Base-by-base conservation (phyloP, 345 rosid species). In the Camelina neglecta region DNA sequence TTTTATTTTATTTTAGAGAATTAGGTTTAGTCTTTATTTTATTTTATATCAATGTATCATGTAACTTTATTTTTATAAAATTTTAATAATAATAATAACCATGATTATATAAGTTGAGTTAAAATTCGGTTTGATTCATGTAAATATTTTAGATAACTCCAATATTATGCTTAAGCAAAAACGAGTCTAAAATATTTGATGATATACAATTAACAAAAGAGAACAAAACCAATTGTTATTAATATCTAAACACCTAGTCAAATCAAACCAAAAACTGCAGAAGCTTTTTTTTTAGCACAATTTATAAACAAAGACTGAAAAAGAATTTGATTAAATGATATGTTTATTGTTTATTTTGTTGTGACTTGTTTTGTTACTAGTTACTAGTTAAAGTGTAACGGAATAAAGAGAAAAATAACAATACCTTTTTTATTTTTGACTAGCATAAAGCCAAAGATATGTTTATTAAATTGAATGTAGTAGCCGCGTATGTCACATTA, bases 371-470 rank as follows among this genome's bases (percentile, higher is more conserved):
- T 35, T 6, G 38, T 35, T 6, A 1, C 0, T 65, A 36, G 76
- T 76, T 13, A 44, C 7, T 44, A 56, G 80, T 56, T 70, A 70
- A 70, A 76, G 71, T 36, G 26, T 76, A 47, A 56, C 67, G 45
- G 76, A 77, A 77, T 77, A 77, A 77, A 71, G 67, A 77, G 72
- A 77, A 70, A 44, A 71, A 70, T 76, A 71, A 12, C 44, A 16
- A 64, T 7, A 15, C 44, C 6, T 60, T 67, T 67, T 15, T 16
- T 39, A 8, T 38, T 64, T 31, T 69, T 69, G 71, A 77, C 67
- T 62, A 12, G 18, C 35, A 63, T 76, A 70, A 70, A 55, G 80
- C 42, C 10, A 29, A 77, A 71, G 36, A 70, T 63, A 70, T 64
- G 66, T 18, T 18, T 63, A 70, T 63, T 55, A 70, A 69, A 76